Evolutionary conservation across 164 flowering plant genomes (phyloP).

Genomic region (Vitis amurensis): DNA sequence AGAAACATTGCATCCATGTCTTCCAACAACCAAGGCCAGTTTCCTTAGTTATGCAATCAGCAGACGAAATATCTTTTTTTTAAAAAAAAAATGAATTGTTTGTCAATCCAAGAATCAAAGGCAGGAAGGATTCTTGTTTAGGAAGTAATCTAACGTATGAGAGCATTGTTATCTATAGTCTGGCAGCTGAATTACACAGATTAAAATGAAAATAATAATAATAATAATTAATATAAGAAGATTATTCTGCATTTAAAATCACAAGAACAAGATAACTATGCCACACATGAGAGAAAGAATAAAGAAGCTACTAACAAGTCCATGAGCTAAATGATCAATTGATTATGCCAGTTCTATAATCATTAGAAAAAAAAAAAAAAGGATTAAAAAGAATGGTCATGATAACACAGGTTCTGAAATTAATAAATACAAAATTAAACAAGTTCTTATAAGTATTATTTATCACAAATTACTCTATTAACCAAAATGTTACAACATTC

Average conservation of each 20-base stretch:
- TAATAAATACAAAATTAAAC: not conserved
- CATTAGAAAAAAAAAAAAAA: too few relatives aligned
- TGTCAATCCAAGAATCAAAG: not conserved
- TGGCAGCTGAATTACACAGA: too few relatives aligned
- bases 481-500: too few relatives aligned
- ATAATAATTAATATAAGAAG: not conserved
- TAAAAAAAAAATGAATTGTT: too few relatives aligned
- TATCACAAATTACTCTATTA: conserved; percentile 1
- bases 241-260: not conserved
- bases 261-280: not conserved
- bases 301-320: not conserved
- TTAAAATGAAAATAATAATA: not conserved
- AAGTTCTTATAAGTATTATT: not conserved
- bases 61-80: not conserved
- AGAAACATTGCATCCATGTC: not conserved
- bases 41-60: too few relatives aligned
- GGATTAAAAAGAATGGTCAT: too few relatives aligned
- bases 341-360: not conserved
- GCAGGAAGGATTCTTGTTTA: not conserved
- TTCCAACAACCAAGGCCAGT: not conserved
- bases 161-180: not conserved
- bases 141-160: not conserved
- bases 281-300: not conserved
- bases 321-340: not conserved
- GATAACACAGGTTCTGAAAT: not conserved